These are phyloP conservation scores for Aspergillus homomorphus DNA, from an alignment of 495 filamentous ascomycete genomes.

Conservation along the genomic window DNA sequence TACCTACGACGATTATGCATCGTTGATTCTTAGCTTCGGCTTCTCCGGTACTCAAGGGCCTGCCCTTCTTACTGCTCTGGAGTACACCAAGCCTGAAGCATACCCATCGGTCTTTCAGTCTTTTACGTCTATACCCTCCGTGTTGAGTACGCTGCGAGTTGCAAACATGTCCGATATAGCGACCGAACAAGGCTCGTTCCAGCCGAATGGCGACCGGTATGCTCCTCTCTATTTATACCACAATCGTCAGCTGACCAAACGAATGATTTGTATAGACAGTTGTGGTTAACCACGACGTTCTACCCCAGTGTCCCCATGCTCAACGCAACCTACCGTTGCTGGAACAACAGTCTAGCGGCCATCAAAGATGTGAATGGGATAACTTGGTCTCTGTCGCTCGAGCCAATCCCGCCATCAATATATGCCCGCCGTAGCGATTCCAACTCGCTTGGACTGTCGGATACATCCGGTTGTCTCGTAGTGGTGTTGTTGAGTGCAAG, in stretches of 20 bases:
- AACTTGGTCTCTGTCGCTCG: conserved; percentile 22
- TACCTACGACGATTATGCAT: conserved; percentile 25
- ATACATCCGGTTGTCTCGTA: conserved; percentile 12
- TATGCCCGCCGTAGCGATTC: conserved; percentile 11
- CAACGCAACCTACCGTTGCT: conserved; percentile 16
- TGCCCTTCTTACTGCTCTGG: conserved; percentile 17
- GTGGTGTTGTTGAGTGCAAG: conserved; percentile 16
- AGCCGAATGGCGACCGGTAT: conserved; percentile 13
- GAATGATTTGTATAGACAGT: not conserved
- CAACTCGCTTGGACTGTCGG: conserved; percentile 21
- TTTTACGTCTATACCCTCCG: conserved; percentile 25
- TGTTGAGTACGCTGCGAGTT: conserved; percentile 31
- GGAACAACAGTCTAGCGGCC: conserved; percentile 13
- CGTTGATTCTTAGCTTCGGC: conserved; percentile 25
- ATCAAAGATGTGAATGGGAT: conserved; percentile 18
- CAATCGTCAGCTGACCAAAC: too few relatives aligned
- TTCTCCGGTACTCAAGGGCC: conserved; percentile 5
- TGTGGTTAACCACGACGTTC: conserved; percentile 17
- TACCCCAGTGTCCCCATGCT: conserved; percentile 11
- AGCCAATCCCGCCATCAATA: conserved; percentile 24
- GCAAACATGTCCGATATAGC: conserved; percentile 37
- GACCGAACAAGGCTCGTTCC: conserved; percentile 17
- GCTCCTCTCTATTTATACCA: too few relatives aligned
- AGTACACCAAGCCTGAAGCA: conserved; percentile 26
- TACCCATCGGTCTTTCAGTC: conserved; percentile 28